Percentiles rank a stretch among this genome's conserved stretches.
Evolutionary conservation across 73 alveolate genomes (phyloP).

Genomic region (Paraurostyla sp.): DNA sequence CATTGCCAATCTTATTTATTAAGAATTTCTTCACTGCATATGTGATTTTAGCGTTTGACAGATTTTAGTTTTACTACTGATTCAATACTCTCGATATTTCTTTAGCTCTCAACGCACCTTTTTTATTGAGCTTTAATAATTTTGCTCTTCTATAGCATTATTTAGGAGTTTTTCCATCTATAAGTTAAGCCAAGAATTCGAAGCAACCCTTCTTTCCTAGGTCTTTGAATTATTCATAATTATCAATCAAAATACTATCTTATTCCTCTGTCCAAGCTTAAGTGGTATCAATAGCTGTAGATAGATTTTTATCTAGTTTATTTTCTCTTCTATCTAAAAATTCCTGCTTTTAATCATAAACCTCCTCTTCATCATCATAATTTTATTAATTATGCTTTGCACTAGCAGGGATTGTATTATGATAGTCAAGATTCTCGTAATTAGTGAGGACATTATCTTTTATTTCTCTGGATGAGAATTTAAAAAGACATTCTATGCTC

Average conservation of each 20-base stretch:
- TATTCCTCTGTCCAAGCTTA: conserved; percentile 79
- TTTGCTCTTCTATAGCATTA: conserved; percentile 78
- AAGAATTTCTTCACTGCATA: conserved; percentile 25
- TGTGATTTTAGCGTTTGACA: not conserved
- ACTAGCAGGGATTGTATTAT: not conserved
- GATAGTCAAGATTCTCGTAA: conserved; percentile 48
- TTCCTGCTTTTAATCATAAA: too few relatives aligned
- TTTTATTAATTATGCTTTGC: not conserved
- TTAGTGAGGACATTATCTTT: conserved; percentile 77
- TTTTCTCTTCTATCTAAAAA: too few relatives aligned
- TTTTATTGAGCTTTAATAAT: conserved; percentile 66
- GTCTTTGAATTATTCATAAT: conserved; percentile 78
- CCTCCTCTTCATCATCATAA: conserved; percentile 46
- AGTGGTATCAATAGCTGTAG: not conserved
- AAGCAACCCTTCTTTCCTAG: conserved; percentile 38
- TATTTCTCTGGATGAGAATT: conserved; percentile 69
- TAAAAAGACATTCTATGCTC: conserved; percentile 77
- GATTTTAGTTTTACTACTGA: not conserved
- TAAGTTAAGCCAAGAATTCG: conserved; percentile 71
- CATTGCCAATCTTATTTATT: not conserved
- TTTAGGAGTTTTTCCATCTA: conserved; percentile 71
- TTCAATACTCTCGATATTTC: not conserved
- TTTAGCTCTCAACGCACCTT: conserved; percentile 74
- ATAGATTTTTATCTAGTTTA: not conserved
- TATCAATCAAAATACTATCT: conserved; percentile 77